phyloP scores from a whole-genome alignment of 768 basidiomycete species.

The Boletus insuetus region DNA sequence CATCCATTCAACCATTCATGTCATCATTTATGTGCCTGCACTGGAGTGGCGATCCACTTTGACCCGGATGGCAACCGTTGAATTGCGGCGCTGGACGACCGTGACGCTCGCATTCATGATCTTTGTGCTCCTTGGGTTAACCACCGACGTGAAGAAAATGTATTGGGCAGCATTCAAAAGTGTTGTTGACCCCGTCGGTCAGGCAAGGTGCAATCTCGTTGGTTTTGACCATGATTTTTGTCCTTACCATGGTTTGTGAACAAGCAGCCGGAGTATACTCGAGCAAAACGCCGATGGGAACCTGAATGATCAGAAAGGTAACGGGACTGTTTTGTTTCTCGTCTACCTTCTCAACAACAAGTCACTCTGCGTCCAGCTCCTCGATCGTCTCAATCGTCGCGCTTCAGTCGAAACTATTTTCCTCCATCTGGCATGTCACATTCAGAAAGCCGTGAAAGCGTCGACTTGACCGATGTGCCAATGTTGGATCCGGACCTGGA shows the following conservation, averaged over 20 bases:
- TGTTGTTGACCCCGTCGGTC: neutral
- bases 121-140: slow-evolving; percentile 18
- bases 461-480: neutral
- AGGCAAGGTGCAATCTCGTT: neutral
- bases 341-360: neutral
- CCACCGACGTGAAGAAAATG: slow-evolving; percentile 14
- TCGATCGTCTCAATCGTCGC: neutral
- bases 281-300: neutral
- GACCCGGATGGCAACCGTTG: neutral
- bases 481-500: neutral
- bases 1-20: slow-evolving; percentile 11
- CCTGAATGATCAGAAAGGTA: neutral
- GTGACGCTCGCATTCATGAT: slow-evolving; percentile 10
- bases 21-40: slow-evolving; percentile 6
- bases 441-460: neutral
- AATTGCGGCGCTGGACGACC: slow-evolving; percentile 22
- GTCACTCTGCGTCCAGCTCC: neutral
- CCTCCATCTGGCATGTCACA: neutral
- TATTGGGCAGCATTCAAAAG: slow-evolving; percentile 6
- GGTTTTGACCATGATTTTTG: neutral
- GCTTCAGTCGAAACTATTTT: neutral
- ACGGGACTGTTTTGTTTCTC: neutral
- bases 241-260: neutral
- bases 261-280: neutral
- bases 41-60: slow-evolving; percentile 7